Base-by-base conservation (phyloP, 2,329 filamentous ascomycete genomes). In the Metarhizium brunneum region DNA sequence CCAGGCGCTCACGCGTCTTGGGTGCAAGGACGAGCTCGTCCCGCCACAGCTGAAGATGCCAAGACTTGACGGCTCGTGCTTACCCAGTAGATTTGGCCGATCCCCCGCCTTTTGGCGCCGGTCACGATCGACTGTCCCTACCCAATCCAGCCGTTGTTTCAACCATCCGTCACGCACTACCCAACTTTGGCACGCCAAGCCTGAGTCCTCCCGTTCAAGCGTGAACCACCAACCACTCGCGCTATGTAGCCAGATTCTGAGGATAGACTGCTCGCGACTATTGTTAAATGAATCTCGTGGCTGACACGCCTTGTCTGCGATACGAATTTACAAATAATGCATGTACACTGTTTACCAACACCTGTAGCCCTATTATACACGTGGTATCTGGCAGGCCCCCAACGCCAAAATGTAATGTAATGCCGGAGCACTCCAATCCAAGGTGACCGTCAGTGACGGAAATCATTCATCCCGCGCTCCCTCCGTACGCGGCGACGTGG, bases 401-500 rank as follows among this genome's bases (percentile, higher is more conserved):
- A 43, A 43, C 40, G 40, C 16, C 40, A n/a, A 25, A 25, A 25
- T 25, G n/a, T 43, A 43, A 36, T n/a, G 40, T 14, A 43, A 16
- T n/a, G 40, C n/a, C 16, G 1, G n/a, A 43, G 6, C 10, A n/a
- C 40, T 43, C 40, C 47, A 45, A 45, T 2, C 25, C n/a, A 45
- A 53, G 13, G 25, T 30, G 14, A 10, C 43, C 10, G 20, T 47
- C 8, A 20, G 10, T 48, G 25, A 14, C 45, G 8, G 25, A 29
- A 10, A 47, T 48, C 6, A 42, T 13, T 40, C 20, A 49, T 49
- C 29, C 52, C 43, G 42, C 8, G 35, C 16, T 16, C 4, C 10
- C 47, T 14, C 8, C 14, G 20, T 20, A 47, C 45, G 50, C 18
- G 54, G 54, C 18, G 68, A 65, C 20, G 58, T 62, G 14, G 58